Percentiles rank a stretch among this genome's conserved stretches.
These are phyloP conservation scores for Plectosphaerella cucumerina DNA, from an alignment of 2,329 filamentous ascomycete genomes.

Conservation along the genomic window DNA sequence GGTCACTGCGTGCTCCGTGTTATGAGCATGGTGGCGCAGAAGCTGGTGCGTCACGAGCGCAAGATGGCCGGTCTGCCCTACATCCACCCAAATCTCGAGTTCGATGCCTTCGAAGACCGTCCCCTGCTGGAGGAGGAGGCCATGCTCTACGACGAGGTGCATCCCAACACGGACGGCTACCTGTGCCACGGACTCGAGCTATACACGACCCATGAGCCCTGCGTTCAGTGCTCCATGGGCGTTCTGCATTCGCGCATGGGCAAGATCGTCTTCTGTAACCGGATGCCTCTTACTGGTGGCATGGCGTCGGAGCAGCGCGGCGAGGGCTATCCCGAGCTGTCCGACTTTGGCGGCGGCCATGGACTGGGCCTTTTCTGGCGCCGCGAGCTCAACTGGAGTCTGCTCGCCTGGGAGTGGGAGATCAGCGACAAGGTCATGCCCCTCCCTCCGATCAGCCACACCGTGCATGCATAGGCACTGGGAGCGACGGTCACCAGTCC, in stretches of 20 bases:
- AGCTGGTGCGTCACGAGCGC: constrained; percentile 54
- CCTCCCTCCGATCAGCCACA: constrained; percentile 37
- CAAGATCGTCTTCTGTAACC: constrained; percentile 72
- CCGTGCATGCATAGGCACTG: constrained; percentile 37
- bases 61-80: constrained; percentile 28
- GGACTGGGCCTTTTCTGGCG: constrained; percentile 68
- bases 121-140: constrained; percentile 66
- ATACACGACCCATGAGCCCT: constrained; percentile 93
- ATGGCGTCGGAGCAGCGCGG: constrained; percentile 71
- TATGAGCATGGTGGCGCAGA: constrained; percentile 77
- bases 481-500: no score
- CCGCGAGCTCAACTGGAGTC: constrained; percentile 80
- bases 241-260: constrained; percentile 91
- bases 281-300: constrained; percentile 78
- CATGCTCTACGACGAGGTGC: constrained; percentile 58
- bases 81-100: constrained; percentile 39
- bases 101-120: constrained; percentile 62
- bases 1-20: constrained; percentile 74
- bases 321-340: constrained; percentile 33
- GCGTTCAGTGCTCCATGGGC: constrained; percentile 95
- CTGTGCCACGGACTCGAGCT: constrained; percentile 91
- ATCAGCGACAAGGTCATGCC: constrained; percentile 33
- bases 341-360: constrained; percentile 42
- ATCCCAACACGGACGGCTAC: constrained; percentile 73
- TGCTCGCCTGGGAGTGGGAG: constrained; percentile 76